Conservation (phyloP, 176 grass and related monocot genomes). For the Phoenix dactylifera region DNA sequence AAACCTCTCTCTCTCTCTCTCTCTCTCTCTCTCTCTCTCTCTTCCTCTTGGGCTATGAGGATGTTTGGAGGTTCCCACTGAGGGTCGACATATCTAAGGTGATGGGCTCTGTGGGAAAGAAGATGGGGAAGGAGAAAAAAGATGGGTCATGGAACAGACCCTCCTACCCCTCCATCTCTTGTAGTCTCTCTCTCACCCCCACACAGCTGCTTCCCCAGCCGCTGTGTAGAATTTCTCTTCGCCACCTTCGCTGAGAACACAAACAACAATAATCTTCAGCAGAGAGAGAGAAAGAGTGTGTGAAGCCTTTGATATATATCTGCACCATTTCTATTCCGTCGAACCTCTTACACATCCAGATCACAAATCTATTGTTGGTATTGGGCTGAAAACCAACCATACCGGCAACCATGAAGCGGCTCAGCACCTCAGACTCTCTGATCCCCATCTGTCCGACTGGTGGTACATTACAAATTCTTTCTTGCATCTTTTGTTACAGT, state of each 20-base stretch:
- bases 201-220: neutral
- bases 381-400: neutral
- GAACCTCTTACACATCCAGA: no score
- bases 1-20: neutral
- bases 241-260: neutral
- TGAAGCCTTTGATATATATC: no score
- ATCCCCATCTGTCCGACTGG: slow-evolving; percentile 25
- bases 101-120: slow-evolving; percentile 33
- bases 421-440: slow-evolving; percentile 18
- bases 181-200: slow-evolving; percentile 2
- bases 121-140: slow-evolving; percentile 21
- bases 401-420: slow-evolving; percentile 22
- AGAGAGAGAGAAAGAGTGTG: no score
- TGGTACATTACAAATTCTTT: slow-evolving; percentile 11
- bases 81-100: neutral
- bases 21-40: neutral
- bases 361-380: neutral
- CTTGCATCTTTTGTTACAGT: neutral
- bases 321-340: neutral
- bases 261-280: no score
- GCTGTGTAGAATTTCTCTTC: neutral
- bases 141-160: slow-evolving; percentile 15
- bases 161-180: slow-evolving; percentile 4
- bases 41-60: slow-evolving; percentile 1
- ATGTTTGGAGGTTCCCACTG: no score